A percentile compares a stretch with the other conserved stretches of the same genome.
phyloP scores from a whole-genome alignment of 2,329 filamentous ascomycete genomes.

The Xylaria sp. region DNA sequence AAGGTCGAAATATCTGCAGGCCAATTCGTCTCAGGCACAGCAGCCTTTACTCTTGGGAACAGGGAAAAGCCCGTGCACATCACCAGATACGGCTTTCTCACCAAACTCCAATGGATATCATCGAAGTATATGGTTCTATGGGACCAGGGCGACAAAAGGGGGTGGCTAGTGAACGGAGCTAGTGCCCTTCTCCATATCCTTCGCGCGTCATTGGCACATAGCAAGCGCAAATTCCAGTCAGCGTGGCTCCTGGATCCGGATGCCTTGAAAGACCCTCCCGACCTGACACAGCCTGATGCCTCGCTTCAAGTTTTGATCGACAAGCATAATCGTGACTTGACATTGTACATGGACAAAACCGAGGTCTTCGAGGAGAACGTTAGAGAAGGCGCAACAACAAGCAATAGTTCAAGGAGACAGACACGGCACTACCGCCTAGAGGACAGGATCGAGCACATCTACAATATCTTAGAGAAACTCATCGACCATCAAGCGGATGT shows the following conservation, averaged over 20 bases:
- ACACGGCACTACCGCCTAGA: constrained; percentile 29
- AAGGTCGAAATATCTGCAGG: constrained; percentile 37
- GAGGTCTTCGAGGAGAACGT: constrained; percentile 24
- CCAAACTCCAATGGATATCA: constrained; percentile 39
- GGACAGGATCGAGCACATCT: constrained; percentile 37
- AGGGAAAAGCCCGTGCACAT: constrained; percentile 38
- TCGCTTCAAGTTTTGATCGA: constrained; percentile 24
- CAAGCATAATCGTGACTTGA: constrained; percentile 14
- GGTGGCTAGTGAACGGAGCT: constrained; percentile 45
- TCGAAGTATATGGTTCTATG: constrained; percentile 42
- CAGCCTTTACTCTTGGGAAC: constrained; percentile 33
- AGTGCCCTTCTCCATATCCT: constrained; percentile 47
- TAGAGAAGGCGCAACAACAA: neutral
- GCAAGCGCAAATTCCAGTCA: constrained; percentile 28
- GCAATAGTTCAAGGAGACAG: constrained; percentile 11
- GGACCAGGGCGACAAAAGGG: constrained; percentile 43
- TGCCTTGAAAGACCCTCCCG: constrained; percentile 26
- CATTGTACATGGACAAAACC: constrained; percentile 27
- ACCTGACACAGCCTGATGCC: constrained; percentile 29
- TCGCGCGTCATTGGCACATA: constrained; percentile 36
- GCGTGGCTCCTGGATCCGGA: constrained; percentile 23
- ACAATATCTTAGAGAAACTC: constrained; percentile 38
- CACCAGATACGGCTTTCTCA: constrained; percentile 31
- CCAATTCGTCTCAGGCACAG: constrained; percentile 35
- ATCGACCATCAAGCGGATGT: constrained; percentile 38